These are phyloP conservation scores for Vararia minispora DNA, from an alignment of 768 basidiomycete genomes.

Conservation along the genomic window DNA sequence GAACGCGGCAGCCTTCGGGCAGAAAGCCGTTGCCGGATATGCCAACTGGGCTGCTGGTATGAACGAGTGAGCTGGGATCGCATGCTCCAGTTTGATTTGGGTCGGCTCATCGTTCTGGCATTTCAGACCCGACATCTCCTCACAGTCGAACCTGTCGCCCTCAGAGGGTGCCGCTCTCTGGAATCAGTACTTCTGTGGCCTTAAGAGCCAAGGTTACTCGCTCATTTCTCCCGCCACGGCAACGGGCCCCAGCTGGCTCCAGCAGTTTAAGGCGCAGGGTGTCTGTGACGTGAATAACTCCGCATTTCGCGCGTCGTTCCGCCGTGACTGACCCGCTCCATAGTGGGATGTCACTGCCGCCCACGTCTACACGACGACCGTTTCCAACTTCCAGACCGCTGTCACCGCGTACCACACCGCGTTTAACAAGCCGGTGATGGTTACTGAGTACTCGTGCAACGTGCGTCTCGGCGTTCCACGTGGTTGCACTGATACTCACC, in stretches of 20 bases:
- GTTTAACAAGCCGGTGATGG: constrained; percentile 36
- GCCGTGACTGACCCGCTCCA: background rate
- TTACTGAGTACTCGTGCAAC: constrained; percentile 67
- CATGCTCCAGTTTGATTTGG: constrained; percentile 20
- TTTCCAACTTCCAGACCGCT: constrained; percentile 40
- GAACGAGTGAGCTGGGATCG: constrained; percentile 62
- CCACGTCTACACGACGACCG: constrained; percentile 58
- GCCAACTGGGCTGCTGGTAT: constrained; percentile 40
- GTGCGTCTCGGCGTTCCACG: constrained; percentile 16
- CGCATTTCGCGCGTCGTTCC: background rate
- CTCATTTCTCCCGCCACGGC: constrained; percentile 62
- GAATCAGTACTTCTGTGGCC: constrained; percentile 49
- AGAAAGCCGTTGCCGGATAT: constrained; percentile 37
- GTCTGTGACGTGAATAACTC: too few relatives aligned
- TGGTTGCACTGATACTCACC: background rate
- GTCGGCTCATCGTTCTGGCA: constrained; percentile 3
- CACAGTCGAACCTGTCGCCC: constrained; percentile 53
- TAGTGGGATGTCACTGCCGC: constrained; percentile 47
- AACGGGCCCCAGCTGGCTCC: constrained; percentile 53
- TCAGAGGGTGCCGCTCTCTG: constrained; percentile 40
- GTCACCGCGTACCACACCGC: constrained; percentile 32
- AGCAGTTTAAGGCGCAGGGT: too few relatives aligned
- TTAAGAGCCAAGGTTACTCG: constrained; percentile 41
- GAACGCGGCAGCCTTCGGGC: constrained; percentile 36
- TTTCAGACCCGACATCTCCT: constrained; percentile 52